Evolutionary conservation across 78 protist species (phyloP), one percentile per base, ranked within the genome.

Genomic region (Dictyostelium capitatum): DNA sequence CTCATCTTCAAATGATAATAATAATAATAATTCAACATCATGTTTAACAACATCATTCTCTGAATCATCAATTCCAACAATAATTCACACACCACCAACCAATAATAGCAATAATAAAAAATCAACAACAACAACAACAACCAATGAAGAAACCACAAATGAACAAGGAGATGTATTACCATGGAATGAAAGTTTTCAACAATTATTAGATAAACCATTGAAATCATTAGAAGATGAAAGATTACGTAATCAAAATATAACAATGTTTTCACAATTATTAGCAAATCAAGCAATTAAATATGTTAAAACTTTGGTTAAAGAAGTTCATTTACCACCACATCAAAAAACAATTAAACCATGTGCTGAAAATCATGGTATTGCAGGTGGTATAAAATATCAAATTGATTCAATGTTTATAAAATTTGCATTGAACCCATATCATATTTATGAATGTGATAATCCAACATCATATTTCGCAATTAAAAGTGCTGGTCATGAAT

Each of bases 111-210:
- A 67, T 32, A 46, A 0, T 14, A 50, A 51, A 15, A 50, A 28
- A 12, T 25, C 11, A 25, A 25, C 65, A 53, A 50, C 19, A 53
- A 19, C 62, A n/a, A 77, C 11, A 9, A 43, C 47, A 28, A 20
- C 46, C 6, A n/a, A n/a, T n/a, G n/a, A n/a, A n/a, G n/a, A n/a
- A n/a, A 17, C 48, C 1, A 28, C 82, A 25, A 25, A 67, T 67
- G 30, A 50, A 77, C 82, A 50, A 77, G 67, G 28, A 9, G 46
- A 77, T 14, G 75, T 43, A 6, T 47, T 87, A 47, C 93, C 93
- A 30, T 90, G 95, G 95, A 90, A 90, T 53, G 95, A 90, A 65
- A 17, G 54, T 20, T 90, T 90, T 37, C 95, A 90, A 59, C 85
- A 82, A 48, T 23, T 90, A 23, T 54, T 90, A 67, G 95, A 90